Evolutionary conservation across 2,329 filamentous ascomycete genomes (phyloP), one percentile per base, ranked within the genome.

Genomic region (Chaetomium sp.): DNA sequence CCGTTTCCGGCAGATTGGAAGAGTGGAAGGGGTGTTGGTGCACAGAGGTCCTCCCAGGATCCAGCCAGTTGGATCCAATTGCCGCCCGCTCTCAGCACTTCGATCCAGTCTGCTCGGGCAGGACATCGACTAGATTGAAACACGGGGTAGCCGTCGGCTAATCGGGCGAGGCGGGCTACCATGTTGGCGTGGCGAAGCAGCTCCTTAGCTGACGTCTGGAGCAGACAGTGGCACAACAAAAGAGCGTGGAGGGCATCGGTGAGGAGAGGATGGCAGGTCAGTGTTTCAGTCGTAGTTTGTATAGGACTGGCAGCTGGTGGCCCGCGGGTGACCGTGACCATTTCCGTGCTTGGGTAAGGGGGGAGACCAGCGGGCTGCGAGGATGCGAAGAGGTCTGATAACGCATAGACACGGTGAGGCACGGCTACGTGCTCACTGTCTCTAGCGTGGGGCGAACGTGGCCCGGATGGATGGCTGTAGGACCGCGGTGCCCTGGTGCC

Each of bases 211-310:
- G 91, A 90, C 0, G 92, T 96, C 75, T 94, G 91, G 8, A 91
- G 78, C 10, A 96, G 85, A n/a, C 85, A 85, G 75, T 96, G 92
- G 69, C 88, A 90, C 49, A 96, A 84, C 9, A 96, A 85, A 1
- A 95, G 77, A 4, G 87, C 89, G 75, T 96, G 91, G 0, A 96
- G 83, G 1, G 90, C 90, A 69, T 96, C 92, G 7, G 87, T 87
- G 12, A 96, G 81, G 9, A 95, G 82, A 0, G 92, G 92, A 72
- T 96, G 92, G 74, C 92, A 95, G 0, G 91, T 95, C 31, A 91
- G 82, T 49, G 84, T 83, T 77, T 92, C 90, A 51, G 74, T 75
- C 13, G 74, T 73, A 29, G 76, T 77, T 64, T 79, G 74, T 4
- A 75, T 66, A 16, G 77, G 72, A 7, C 66, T 62, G 10, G 73